These are phyloP conservation scores for Coemansia sp. DNA, from an alignment of 192 early-diverging fungal genomes.

Conservation along the genomic window DNA sequence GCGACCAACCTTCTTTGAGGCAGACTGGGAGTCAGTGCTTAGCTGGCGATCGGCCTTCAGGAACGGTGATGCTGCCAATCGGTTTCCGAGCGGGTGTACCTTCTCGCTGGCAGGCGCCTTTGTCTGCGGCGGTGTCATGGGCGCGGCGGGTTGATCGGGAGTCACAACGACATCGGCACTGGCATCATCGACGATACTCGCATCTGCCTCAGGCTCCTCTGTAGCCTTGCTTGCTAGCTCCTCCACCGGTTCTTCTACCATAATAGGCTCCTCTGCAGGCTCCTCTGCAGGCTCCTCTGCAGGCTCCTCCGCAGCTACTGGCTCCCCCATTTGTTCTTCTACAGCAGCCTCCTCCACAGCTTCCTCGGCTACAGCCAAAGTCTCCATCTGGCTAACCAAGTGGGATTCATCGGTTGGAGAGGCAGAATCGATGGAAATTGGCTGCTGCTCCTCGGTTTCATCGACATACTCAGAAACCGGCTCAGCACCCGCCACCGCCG, in stretches of 20 bases:
- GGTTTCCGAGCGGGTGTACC: slow-evolving; percentile 22
- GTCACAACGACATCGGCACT: neutral
- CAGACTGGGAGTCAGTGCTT: slow-evolving; percentile 6
- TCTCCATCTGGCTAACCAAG: slow-evolving; percentile 17
- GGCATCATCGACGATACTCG: neutral
- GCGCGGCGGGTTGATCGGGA: slow-evolving; percentile 5
- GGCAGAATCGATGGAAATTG: neutral
- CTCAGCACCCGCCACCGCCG: neutral
- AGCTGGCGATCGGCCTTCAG: slow-evolving; percentile 43
- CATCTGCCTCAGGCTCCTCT: neutral
- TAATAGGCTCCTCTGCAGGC: neutral
- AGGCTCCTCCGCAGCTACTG: neutral
- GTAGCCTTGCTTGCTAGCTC: neutral
- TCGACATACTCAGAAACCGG: neutral
- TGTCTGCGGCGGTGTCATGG: slow-evolving; percentile 17
- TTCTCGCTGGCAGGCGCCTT: slow-evolving; percentile 24
- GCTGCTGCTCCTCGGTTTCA: neutral
- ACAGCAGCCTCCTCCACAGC: neutral
- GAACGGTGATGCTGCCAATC: slow-evolving; percentile 49
- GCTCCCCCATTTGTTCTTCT: neutral
- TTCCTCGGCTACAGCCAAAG: slow-evolving; percentile 9
- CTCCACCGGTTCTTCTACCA: neutral
- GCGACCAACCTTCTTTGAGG: slow-evolving; percentile 30
- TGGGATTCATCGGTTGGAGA: neutral
- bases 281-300: neutral